Conservation (phyloP, 192 early-diverging fungal genomes). For the Martensiomyces pterosporus region DNA sequence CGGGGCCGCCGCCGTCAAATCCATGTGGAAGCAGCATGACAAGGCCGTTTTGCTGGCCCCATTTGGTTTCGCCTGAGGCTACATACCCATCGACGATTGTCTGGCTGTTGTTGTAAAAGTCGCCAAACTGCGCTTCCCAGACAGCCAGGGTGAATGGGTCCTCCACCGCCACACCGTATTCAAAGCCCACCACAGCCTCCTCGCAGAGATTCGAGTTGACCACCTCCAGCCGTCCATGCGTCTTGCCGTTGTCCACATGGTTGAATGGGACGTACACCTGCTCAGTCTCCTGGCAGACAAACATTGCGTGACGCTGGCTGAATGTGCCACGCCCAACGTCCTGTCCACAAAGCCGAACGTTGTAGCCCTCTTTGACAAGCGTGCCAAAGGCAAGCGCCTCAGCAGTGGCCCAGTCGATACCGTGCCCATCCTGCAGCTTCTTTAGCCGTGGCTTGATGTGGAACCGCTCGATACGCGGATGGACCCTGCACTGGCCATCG, state of each 20-base stretch:
- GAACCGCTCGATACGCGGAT: constrained; percentile 85
- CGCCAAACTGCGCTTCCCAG: constrained; percentile 99
- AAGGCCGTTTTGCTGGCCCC: constrained; percentile 87
- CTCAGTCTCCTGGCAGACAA: constrained; percentile 89
- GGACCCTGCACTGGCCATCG: constrained; percentile 61
- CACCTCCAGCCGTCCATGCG: constrained; percentile 68
- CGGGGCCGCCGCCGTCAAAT: constrained; percentile 93
- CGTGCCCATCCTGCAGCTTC: constrained; percentile 64
- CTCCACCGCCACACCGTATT: constrained; percentile 90
- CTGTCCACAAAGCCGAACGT: constrained; percentile 92
- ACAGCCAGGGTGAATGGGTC: constrained; percentile 86
- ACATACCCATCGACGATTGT: constrained; percentile 92
- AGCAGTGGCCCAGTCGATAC: constrained; percentile 93
- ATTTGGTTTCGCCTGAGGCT: constrained; percentile 85
- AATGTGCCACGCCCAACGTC: constrained; percentile 98
- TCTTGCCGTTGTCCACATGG: constrained; percentile 44
- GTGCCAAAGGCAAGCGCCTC: constrained; percentile 91
- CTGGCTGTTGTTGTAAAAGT: constrained; percentile 98
- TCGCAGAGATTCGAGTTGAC: constrained; percentile 91
- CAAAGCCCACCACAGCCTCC: constrained; percentile 91
- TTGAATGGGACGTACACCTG: constrained; percentile 82
- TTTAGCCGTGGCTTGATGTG: constrained; percentile 80
- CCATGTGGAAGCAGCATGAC: constrained; percentile 94
- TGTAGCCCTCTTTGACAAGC: constrained; percentile 74
- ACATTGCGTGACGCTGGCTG: constrained; percentile 94